Percentiles rank a stretch among this genome's conserved stretches.
Evolutionary conservation across 805 yeast genomes (phyloP).

Genomic region (Scheffersomyces spartinae): DNA sequence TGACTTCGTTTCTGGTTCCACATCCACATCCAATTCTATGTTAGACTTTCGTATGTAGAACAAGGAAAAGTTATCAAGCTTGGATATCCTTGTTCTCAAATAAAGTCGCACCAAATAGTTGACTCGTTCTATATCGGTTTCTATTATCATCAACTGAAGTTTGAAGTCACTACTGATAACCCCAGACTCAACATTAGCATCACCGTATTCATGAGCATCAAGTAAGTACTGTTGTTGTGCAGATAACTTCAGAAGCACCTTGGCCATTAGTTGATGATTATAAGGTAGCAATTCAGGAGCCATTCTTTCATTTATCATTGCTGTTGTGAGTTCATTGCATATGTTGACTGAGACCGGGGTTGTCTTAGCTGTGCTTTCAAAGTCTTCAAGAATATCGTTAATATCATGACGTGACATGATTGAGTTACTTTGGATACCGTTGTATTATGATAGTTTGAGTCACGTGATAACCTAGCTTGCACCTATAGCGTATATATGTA

Average conservation of each 20-base stretch:
- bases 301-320: slow-evolving; percentile 35
- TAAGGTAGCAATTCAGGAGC: slow-evolving; percentile 32
- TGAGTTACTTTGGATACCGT: no score
- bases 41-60: slow-evolving; percentile 17
- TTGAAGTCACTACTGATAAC: slow-evolving; percentile 23
- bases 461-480: no score
- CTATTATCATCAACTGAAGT: slow-evolving; percentile 33
- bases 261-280: slow-evolving; percentile 17
- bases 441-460: no score
- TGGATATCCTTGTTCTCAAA: slow-evolving; percentile 25
- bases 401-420: no score
- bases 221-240: slow-evolving; percentile 30
- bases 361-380: slow-evolving; percentile 11
- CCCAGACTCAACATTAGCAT: slow-evolving; percentile 20
- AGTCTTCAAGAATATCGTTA: slow-evolving; percentile 29
- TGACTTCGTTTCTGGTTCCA: slow-evolving; percentile 6
- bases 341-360: slow-evolving; percentile 6
- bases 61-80: slow-evolving; percentile 25
- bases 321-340: slow-evolving; percentile 17
- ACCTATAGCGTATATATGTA: no score
- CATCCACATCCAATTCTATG: slow-evolving; percentile 2
- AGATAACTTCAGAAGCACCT: slow-evolving; percentile 18
- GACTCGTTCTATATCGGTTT: slow-evolving; percentile 31
- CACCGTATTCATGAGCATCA: slow-evolving; percentile 35
- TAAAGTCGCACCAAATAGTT: slow-evolving; percentile 27